Conservation (phyloP, 495 filamentous ascomycete genomes). For the Neurospora africana region DNA sequence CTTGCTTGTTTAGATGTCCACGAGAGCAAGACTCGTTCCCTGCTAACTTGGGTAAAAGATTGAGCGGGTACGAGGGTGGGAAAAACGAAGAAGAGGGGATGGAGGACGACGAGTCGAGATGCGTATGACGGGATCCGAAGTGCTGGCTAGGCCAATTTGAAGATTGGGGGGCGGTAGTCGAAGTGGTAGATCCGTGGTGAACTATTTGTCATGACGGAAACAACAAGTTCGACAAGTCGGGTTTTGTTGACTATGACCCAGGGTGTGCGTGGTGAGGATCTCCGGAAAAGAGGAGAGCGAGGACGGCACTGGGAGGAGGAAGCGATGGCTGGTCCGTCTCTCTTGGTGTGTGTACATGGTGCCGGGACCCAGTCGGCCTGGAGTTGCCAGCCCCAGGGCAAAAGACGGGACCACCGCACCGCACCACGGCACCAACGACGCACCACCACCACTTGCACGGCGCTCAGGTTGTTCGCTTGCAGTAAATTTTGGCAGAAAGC, state of each 20-base stretch:
- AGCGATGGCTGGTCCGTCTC: constrained; percentile 2
- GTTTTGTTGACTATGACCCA: neutral
- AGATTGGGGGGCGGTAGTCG: constrained; percentile 11
- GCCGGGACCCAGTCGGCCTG: neutral
- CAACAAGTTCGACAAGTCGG: neutral
- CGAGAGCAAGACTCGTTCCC: neutral
- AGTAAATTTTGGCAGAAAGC: constrained; percentile 1
- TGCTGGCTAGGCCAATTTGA: constrained; percentile 11
- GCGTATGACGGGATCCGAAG: neutral
- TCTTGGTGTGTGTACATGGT: neutral
- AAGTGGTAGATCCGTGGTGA: constrained; percentile 2
- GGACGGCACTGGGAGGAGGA: neutral
- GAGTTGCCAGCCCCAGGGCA: neutral
- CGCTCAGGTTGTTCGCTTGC: neutral
- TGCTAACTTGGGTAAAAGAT: neutral
- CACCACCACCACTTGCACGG: neutral
- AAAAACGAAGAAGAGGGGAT: neutral
- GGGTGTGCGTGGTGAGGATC: constrained; percentile 10
- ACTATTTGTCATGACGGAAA: constrained; percentile 17
- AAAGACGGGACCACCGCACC: neutral
- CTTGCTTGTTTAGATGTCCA: neutral
- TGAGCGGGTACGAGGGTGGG: neutral
- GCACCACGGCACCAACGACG: neutral
- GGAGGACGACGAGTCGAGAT: neutral
- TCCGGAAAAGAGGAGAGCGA: constrained; percentile 7